Conservation (phyloP, 2,329 filamentous ascomycete species). For the Colletotrichum sp. region DNA sequence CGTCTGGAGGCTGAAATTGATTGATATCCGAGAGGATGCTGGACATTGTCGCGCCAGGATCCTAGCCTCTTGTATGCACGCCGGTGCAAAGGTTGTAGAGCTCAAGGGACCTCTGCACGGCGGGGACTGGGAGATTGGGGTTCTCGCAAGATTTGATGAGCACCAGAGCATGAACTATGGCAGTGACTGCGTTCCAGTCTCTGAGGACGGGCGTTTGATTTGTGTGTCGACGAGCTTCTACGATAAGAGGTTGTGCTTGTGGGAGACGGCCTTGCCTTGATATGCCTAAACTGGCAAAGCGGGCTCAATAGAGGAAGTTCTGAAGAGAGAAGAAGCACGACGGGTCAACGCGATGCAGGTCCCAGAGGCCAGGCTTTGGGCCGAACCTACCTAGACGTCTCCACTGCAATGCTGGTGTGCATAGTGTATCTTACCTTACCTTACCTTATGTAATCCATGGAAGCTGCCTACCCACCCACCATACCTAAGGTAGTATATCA, state of each 20-base stretch:
- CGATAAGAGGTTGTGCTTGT: slow-evolving; percentile 73
- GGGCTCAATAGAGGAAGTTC: background rate
- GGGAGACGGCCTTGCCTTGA: slow-evolving; percentile 44
- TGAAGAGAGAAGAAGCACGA: background rate
- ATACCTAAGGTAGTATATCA: background rate
- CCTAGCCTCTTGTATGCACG: slow-evolving; percentile 95
- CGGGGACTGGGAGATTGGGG: slow-evolving; percentile 63
- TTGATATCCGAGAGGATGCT: slow-evolving; percentile 39
- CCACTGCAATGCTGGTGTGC: background rate
- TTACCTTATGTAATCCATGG: background rate
- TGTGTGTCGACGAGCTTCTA: slow-evolving; percentile 81
- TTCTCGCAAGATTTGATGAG: slow-evolving; percentile 78
- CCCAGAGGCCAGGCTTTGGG: background rate
- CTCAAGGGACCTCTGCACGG: slow-evolving; percentile 39
- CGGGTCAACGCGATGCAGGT: background rate
- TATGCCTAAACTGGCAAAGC: background rate
- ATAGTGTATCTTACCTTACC: background rate
- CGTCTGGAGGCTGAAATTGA: slow-evolving; percentile 83
- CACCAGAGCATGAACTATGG: slow-evolving; percentile 97
- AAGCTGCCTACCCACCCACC: background rate
- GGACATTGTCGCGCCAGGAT: slow-evolving; percentile 47
- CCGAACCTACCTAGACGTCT: background rate
- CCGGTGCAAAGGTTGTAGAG: slow-evolving; percentile 73
- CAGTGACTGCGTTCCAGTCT: slow-evolving; percentile 67
- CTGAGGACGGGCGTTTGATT: slow-evolving; percentile 33